A percentile compares a stretch with the other conserved stretches of the same genome.
These are phyloP conservation scores for Basidiobolus meristosporus DNA, from an alignment of 371 early-diverging fungal genomes.

Conservation along the genomic window DNA sequence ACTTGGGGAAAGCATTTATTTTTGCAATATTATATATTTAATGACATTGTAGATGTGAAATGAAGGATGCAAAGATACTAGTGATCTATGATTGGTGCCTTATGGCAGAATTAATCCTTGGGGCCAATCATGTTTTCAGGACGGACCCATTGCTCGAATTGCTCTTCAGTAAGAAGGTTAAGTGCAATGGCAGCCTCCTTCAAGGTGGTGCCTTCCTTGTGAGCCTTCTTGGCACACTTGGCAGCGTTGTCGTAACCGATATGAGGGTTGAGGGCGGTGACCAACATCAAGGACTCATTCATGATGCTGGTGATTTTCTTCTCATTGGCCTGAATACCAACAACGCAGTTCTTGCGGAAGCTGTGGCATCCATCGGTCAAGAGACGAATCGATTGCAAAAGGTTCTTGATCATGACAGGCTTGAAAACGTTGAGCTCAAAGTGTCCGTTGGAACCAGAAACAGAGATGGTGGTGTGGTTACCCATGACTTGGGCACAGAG, in stretches of 20 bases:
- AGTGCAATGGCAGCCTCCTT: slow-evolving; percentile 74
- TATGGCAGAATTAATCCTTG: no score
- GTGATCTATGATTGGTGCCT: no score
- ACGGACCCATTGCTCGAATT: slow-evolving; percentile 81
- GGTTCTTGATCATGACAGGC: slow-evolving; percentile 87
- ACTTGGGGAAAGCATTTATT: no score
- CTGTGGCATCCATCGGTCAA: slow-evolving; percentile 67
- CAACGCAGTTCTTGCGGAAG: slow-evolving; percentile 82
- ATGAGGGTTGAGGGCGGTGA: slow-evolving; percentile 80
- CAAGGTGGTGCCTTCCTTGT: slow-evolving; percentile 51
- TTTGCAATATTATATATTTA: no score
- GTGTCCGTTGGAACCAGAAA: slow-evolving; percentile 88
- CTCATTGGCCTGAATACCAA: slow-evolving; percentile 79
- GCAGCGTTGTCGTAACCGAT: slow-evolving; percentile 77
- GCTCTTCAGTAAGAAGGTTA: slow-evolving; percentile 56
- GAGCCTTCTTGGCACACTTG: slow-evolving; percentile 86
- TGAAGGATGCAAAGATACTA: no score
- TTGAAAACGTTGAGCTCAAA: slow-evolving; percentile 97
- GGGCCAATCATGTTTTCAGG: slow-evolving; percentile 79
- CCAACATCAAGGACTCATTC: slow-evolving; percentile 76
- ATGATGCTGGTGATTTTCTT: slow-evolving; percentile 64
- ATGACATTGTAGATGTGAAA: no score
- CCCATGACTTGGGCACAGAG: slow-evolving; percentile 95
- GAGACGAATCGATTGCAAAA: slow-evolving; percentile 73
- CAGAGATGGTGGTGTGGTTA: slow-evolving; percentile 74